phyloP scores from a whole-genome alignment of 2,329 filamentous ascomycete species.

The Emergomyces africanus region DNA sequence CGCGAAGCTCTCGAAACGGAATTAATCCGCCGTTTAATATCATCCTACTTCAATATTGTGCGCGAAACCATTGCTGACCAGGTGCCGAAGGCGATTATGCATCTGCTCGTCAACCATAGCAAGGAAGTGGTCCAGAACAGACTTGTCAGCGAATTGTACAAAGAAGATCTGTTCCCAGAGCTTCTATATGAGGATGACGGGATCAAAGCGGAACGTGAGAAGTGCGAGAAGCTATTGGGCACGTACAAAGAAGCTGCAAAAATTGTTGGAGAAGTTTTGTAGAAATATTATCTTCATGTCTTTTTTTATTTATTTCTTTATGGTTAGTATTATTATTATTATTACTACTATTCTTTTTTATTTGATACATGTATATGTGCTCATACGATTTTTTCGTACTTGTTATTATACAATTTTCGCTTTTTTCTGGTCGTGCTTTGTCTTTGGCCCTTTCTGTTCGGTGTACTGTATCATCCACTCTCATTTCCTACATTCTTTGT shows the following conservation, averaged over 20 bases:
- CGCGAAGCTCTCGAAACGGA: slow-evolving; percentile 96
- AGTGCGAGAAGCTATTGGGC: slow-evolving; percentile 89
- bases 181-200: slow-evolving; percentile 94
- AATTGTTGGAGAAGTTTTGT: slow-evolving; percentile 94
- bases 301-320: slow-evolving; percentile 1
- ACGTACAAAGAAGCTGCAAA: slow-evolving; percentile 97
- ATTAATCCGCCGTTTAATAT: slow-evolving; percentile 89
- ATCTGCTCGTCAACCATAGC: slow-evolving; percentile 93
- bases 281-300: slow-evolving; percentile 20
- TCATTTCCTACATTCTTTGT: not conserved
- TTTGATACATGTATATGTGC: not conserved
- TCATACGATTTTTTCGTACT: not conserved
- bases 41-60: slow-evolving; percentile 98
- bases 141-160: slow-evolving; percentile 90
- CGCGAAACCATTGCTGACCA: slow-evolving; percentile 97
- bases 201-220: slow-evolving; percentile 94
- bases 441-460: not conserved
- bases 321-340: not conserved
- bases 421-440: not conserved
- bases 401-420: not conserved
- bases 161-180: slow-evolving; percentile 79
- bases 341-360: slow-evolving; percentile 1
- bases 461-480: not conserved
- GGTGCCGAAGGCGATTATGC: slow-evolving; percentile 98
- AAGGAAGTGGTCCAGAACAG: slow-evolving; percentile 97